Base-by-base conservation (phyloP, 306 rosid species). In the Fragaria iinumae region DNA sequence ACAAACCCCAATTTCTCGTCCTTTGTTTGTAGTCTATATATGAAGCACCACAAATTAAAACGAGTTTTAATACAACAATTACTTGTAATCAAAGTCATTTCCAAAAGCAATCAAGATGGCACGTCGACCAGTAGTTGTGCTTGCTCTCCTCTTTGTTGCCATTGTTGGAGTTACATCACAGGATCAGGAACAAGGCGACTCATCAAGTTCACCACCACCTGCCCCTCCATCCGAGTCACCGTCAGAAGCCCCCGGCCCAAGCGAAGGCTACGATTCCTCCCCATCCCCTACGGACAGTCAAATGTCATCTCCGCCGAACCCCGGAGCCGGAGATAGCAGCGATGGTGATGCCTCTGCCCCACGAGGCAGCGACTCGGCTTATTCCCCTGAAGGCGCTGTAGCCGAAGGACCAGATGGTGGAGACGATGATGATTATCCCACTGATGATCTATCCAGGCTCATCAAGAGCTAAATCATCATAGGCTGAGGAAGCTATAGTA, bases 61-160 rank as follows among this genome's bases (percentile, higher is more conserved):
- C 2, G 21, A 55, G 13, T 63, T 32, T 0, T 43, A 2, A 17
- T 65, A 8, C 45, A 17, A 17, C 45, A 65, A 36, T 65, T 65
- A 41, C 43, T 20, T 20, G 8, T 1, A 6, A 57, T 21, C 34
- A 57, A 43, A 75, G 6, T 27, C 38, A 29, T 10, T 55, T 13
- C n/a, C 25, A 27, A 66, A 16, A 52, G 8, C 21, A 21, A 68
- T 48, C 65, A 75, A 80, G 64, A 90, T 90, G 94, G 89, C 84
- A 0, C 76, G 78, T 49, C 86, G 47, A 2, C 2, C 80, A 69
- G 1, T 70, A 21, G 5, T 84, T 36, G 85, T 71, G 48, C 70
- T 87, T 72, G 85, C 88, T 62, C 82, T 91, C 12, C 21, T 87
- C n/a, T 82, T 84, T 6, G 76, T 85, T 0, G 91, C 82, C 78